Evolutionary conservation across 768 basidiomycete species (phyloP).

Genomic region (Tulasnella sp.): DNA sequence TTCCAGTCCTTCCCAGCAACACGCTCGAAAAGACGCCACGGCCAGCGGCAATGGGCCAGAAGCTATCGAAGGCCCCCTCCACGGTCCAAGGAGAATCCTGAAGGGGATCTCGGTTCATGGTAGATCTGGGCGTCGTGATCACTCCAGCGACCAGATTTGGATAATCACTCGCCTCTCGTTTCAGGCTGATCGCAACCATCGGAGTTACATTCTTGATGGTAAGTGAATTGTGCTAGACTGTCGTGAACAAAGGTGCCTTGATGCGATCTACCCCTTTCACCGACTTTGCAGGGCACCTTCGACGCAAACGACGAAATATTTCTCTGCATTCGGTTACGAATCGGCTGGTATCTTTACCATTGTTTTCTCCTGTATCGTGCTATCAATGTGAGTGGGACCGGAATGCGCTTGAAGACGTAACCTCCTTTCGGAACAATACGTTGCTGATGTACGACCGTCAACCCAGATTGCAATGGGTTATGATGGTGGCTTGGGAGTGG

Average conservation of each 20-base stretch:
- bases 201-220: neutral
- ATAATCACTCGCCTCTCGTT: neutral
- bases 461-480: neutral
- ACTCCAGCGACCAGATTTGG: neutral
- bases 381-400: neutral
- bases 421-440: neutral
- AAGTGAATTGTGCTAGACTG: neutral
- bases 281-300: neutral
- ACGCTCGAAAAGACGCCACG: neutral
- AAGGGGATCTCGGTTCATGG: slow-evolving; percentile 1
- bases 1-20: neutral
- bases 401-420: neutral
- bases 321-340: neutral
- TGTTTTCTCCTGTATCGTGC: neutral
- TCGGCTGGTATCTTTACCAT: neutral
- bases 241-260: neutral
- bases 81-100: neutral
- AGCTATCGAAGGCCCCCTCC: neutral
- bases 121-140: neutral
- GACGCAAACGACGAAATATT: neutral
- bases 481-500: neutral
- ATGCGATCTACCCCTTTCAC: neutral
- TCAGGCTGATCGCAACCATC: neutral
- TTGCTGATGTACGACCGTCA: neutral
- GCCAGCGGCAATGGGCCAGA: neutral